Evolutionary conservation across 2,329 filamentous ascomycete genomes (phyloP), one percentile per base, ranked within the genome.

Genomic region (Sporothrix phasma): DNA sequence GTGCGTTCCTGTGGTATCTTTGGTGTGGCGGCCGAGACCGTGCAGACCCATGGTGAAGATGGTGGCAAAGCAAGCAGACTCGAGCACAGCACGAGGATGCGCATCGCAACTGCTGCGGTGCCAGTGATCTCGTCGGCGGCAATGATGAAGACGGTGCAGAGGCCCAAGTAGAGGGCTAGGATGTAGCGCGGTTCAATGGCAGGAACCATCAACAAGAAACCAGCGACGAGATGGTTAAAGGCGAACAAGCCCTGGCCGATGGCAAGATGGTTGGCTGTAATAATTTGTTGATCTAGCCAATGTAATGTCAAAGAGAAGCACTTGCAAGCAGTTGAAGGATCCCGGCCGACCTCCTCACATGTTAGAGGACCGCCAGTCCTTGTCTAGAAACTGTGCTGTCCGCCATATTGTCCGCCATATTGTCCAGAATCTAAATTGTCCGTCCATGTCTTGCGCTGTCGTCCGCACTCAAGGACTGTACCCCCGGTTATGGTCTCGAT

Each of bases 231-330:
- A 5, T 84, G 79, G 51, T 83, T 84, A 17, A 84, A 71, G 2
- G 84, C 82, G 66, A 85, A 87, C 19, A 81, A 75, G 39, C 82
- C 83, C 70, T 87, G 84, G 0, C 80, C 83, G 1, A 82, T 79
- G 11, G 84, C 82, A 11, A 86, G 77, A 26, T 85, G 78, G 64
- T 83, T 79, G 17, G 83, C 47, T 31, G 26, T 8, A 15, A 51
- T 3, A 11, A 10, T 24, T 24, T 11, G 45, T 47, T 3, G 15
- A 43, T 22, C 3, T 24, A 2, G 13, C 7, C 45, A 47, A 22
- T 5, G 19, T 6, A 8, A 51, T n/a, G n/a, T n/a, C n/a, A n/a
- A 31, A 31, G 26, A 29, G 3, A 26, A 29, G 11, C 13, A 22
- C 47, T 31, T 19, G 19, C 47, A 71, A 22, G 66, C 64, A 5